A percentile compares a stretch with the other conserved stretches of the same genome.
phyloP scores from a whole-genome alignment of 352 stramenopile genomes.

The Phytophthora pisi region DNA sequence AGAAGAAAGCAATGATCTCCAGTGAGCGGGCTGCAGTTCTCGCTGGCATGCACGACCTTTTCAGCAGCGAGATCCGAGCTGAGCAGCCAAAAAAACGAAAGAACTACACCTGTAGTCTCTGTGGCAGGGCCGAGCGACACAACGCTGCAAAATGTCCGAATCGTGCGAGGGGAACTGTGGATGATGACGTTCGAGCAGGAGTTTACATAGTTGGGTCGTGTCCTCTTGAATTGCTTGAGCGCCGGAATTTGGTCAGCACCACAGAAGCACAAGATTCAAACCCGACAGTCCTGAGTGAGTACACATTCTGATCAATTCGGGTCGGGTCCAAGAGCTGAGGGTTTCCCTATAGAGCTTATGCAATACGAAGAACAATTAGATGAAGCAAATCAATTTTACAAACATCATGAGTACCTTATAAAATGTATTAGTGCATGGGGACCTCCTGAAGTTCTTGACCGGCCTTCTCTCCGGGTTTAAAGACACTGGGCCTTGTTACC shows the following conservation, averaged over 20 bases:
- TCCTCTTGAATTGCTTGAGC: conserved; percentile 4
- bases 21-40: not conserved
- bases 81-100: not conserved
- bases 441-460: not conserved
- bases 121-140: conserved; percentile 2
- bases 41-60: conserved; percentile 1
- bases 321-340: conserved; percentile 8
- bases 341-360: conserved; percentile 22
- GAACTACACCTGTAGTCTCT: conserved; percentile 7
- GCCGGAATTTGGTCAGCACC: not conserved
- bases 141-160: conserved; percentile 15
- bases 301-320: conserved; percentile 16
- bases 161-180: not conserved
- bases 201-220: conserved; percentile 10
- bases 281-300: conserved; percentile 15
- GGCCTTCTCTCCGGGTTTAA: conserved; percentile 17
- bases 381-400: conserved; percentile 8
- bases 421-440: not conserved
- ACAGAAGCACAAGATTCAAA: not conserved
- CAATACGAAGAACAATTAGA: conserved; percentile 18
- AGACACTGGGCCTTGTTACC: conserved; percentile 24
- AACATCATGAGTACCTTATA: conserved; percentile 15
- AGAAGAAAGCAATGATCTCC: not conserved
- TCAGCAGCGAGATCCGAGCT: conserved; percentile 4
- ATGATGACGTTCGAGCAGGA: conserved; percentile 4